These are phyloP conservation scores for Arabidopsis suecica DNA, from an alignment of 345 rosid species.

Conservation along the genomic window DNA sequence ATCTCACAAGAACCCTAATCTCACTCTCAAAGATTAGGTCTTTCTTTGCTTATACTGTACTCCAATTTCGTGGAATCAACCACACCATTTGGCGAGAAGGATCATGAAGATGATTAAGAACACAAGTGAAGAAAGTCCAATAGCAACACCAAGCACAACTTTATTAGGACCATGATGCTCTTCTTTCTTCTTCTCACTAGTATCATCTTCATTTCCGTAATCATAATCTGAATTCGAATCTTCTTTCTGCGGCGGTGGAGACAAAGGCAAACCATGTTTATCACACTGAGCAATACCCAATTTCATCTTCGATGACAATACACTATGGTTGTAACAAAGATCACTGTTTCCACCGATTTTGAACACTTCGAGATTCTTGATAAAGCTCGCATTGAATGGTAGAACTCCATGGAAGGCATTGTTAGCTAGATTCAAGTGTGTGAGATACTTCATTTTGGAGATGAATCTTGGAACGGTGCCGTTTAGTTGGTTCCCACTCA, in stretches of 20 bases:
- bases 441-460: conserved; percentile 65
- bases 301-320: conserved; percentile 72
- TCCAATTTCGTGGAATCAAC: conserved; percentile 36
- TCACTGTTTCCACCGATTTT: conserved; percentile 78
- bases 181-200: conserved; percentile 50
- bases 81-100: conserved; percentile 82
- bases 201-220: conserved; percentile 47
- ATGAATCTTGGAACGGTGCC: conserved; percentile 85
- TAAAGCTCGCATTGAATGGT: conserved; percentile 79
- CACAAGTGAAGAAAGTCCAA: conserved; percentile 79
- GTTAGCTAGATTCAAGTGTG: conserved; percentile 73
- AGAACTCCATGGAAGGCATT: conserved; percentile 77
- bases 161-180: conserved; percentile 81
- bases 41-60: conserved; percentile 2
- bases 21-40: conserved; percentile 14
- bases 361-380: conserved; percentile 65
- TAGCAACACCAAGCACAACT: conserved; percentile 87
- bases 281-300: conserved; percentile 86
- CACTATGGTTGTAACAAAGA: conserved; percentile 80
- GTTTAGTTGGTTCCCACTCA: conserved; percentile 86
- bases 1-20: conserved; percentile 35
- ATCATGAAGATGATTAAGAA: conserved; percentile 85
- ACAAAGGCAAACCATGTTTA: conserved; percentile 87
- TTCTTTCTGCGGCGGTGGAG: conserved; percentile 78
- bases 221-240: conserved; percentile 61